Percentiles rank a stretch among this genome's conserved stretches.
Evolutionary conservation across 495 filamentous ascomycete genomes (phyloP).

Genomic region (Penicillium egyptiacum): DNA sequence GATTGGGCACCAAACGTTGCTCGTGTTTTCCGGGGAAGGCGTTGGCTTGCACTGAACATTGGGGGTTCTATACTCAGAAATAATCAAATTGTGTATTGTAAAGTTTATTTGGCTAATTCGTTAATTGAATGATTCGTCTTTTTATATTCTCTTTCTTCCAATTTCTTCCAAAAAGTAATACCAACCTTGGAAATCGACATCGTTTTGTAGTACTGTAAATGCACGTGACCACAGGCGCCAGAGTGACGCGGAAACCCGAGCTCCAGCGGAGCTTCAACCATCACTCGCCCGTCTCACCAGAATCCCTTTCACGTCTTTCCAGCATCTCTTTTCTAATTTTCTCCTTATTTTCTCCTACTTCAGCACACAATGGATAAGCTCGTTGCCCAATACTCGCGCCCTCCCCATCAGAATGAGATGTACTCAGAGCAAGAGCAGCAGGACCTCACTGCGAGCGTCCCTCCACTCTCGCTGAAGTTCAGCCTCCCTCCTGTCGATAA

Average conservation of each 20-base stretch:
- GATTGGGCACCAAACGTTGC: conserved; percentile 5
- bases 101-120: conserved; percentile 6
- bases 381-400: conserved; percentile 81
- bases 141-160: neutral
- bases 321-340: conserved; percentile 14
- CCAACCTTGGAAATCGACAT: neutral
- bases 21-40: conserved; percentile 7
- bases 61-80: conserved; percentile 10
- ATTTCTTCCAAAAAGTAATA: neutral
- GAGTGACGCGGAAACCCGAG: conserved; percentile 47
- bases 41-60: conserved; percentile 7
- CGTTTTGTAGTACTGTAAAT: neutral
- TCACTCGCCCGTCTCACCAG: conserved; percentile 22
- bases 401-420: conserved; percentile 69
- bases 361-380: conserved; percentile 79
- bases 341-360: neutral
- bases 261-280: conserved; percentile 39
- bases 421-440: conserved; percentile 72
- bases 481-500: conserved; percentile 90
- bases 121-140: neutral
- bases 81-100: conserved; percentile 12
- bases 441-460: conserved; percentile 64
- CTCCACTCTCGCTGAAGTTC: conserved; percentile 83
- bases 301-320: conserved; percentile 18
- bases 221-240: conserved; percentile 47